Evolutionary conservation across 441 rosid genomes (phyloP).

Genomic region (Adansonia gregorii): DNA sequence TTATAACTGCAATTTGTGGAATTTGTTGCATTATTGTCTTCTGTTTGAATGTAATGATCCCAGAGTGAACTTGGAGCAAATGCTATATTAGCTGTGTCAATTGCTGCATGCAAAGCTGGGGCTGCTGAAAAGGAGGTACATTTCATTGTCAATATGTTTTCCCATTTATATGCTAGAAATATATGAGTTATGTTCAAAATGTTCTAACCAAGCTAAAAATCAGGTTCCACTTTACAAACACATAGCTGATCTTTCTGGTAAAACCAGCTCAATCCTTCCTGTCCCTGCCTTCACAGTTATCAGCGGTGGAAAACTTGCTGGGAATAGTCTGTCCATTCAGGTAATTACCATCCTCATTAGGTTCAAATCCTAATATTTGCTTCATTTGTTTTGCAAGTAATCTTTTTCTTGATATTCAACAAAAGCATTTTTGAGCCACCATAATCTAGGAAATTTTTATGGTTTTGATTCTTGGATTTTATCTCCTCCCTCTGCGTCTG

Average conservation of each 20-base stretch:
- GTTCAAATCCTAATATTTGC: neutral
- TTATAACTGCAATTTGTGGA: neutral
- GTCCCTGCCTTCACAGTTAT: constrained; percentile 94
- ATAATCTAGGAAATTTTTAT: neutral
- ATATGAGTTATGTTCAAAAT: constrained; percentile 24
- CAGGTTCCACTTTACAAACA: constrained; percentile 94
- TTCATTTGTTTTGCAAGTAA: neutral
- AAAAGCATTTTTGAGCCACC: neutral
- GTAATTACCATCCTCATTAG: constrained; percentile 36
- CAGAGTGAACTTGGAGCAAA: constrained; percentile 94
- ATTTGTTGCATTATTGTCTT: constrained; percentile 26
- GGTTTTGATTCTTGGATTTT: constrained; percentile 13
- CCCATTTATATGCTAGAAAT: constrained; percentile 9
- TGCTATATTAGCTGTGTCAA: constrained; percentile 91
- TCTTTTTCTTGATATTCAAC: constrained; percentile 8
- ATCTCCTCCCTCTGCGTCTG: neutral
- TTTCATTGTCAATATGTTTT: constrained; percentile 15
- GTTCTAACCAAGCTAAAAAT: constrained; percentile 25
- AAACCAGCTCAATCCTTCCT: constrained; percentile 67
- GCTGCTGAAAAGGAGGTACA: constrained; percentile 95
- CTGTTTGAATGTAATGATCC: constrained; percentile 23
- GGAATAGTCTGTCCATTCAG: constrained; percentile 81
- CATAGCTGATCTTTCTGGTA: constrained; percentile 84
- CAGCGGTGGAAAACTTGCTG: constrained; percentile 93
- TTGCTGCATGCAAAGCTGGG: constrained; percentile 99